These are phyloP conservation scores for Candida dubliniensis DNA, from an alignment of 1,139 yeast species.

Conservation along the genomic window DNA sequence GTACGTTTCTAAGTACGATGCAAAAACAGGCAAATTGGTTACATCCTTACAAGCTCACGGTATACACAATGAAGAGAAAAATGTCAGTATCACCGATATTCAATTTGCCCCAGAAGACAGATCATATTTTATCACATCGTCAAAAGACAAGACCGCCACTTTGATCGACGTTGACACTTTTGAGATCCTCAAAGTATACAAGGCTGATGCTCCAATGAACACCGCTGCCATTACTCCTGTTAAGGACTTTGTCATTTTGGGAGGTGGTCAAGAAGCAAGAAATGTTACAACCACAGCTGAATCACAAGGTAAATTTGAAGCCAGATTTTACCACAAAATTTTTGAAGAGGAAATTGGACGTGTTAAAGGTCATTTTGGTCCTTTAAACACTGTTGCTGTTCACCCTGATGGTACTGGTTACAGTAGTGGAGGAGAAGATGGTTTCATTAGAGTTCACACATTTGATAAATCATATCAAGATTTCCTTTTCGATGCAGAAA, in stretches of 20 bases:
- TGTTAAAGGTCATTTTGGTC: constrained; percentile 99
- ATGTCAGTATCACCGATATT: constrained; percentile 67
- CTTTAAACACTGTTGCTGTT: constrained; percentile 87
- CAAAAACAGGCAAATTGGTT: constrained; percentile 69
- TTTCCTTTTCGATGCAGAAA: constrained; percentile 88
- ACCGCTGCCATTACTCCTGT: constrained; percentile 92
- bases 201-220: constrained; percentile 93
- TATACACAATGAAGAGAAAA: constrained; percentile 57
- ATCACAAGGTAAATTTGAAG: constrained; percentile 95
- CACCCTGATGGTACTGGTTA: constrained; percentile 94
- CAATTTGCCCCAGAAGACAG: constrained; percentile 82
- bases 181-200: constrained; percentile 69
- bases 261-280: constrained; percentile 99
- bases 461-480: constrained; percentile 92
- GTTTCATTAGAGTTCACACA: constrained; percentile 89
- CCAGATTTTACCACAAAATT: constrained; percentile 92
- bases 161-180: constrained; percentile 78
- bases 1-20: constrained; percentile 74
- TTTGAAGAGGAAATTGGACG: constrained; percentile 96
- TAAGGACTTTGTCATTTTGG: constrained; percentile 88
- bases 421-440: constrained; percentile 98
- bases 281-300: constrained; percentile 96
- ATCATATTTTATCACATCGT: constrained; percentile 87
- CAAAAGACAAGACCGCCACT: constrained; percentile 88
- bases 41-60: constrained; percentile 64